Evolutionary conservation across 2,329 filamentous ascomycete genomes (phyloP).

Genomic region (Sarocladium brachiariae): DNA sequence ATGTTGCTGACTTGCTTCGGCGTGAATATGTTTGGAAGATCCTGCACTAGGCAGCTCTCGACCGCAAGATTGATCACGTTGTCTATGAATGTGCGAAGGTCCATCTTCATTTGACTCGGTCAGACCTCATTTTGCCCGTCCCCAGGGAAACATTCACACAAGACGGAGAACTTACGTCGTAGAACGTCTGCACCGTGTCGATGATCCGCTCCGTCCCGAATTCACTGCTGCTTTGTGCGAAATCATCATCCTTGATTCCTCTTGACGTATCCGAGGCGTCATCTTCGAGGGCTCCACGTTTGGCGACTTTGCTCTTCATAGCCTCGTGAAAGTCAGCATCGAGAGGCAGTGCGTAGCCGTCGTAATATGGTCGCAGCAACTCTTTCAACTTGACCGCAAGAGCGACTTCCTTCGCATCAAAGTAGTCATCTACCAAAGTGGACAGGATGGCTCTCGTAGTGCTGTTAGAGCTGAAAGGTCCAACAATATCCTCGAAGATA

Average conservation of each 20-base stretch:
- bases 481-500: constrained; percentile 26
- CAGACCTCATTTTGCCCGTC: not conserved
- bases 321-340: constrained; percentile 24
- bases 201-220: constrained; percentile 33
- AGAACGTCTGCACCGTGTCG: constrained; percentile 38
- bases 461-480: constrained; percentile 14
- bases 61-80: constrained; percentile 41
- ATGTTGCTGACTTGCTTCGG: constrained; percentile 28
- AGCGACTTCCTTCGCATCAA: constrained; percentile 19
- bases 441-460: constrained; percentile 19
- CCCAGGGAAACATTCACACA: accelerated
- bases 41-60: constrained; percentile 39
- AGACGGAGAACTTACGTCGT: constrained; percentile 25
- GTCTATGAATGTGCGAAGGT: constrained; percentile 37
- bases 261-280: constrained; percentile 9
- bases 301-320: constrained; percentile 5
- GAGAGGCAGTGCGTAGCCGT: constrained; percentile 25
- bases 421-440: constrained; percentile 25
- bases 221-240: constrained; percentile 16
- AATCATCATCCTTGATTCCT: constrained; percentile 12
- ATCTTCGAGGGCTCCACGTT: not conserved
- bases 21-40: constrained; percentile 34
- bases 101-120: constrained; percentile 24
- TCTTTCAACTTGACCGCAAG: constrained; percentile 31
- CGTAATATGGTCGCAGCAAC: constrained; percentile 29